Evolutionary conservation across 2,329 filamentous ascomycete species (phyloP), one percentile per base, ranked within the genome.

Genomic region (Amauroascus verrucosus): DNA sequence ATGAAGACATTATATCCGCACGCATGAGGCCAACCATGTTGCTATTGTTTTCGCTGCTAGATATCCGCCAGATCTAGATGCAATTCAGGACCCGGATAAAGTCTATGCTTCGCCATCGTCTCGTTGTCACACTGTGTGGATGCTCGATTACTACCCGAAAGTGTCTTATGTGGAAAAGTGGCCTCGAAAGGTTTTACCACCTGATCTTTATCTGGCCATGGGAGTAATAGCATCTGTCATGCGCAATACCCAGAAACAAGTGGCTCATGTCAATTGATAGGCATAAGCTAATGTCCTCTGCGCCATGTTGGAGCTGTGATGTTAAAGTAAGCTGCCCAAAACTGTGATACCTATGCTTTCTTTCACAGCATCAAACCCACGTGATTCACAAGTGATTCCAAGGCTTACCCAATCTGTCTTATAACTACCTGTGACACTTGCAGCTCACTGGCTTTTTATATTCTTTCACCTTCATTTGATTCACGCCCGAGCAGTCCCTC

Each of bases 1-100:
- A 83, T 0, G 78, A 84, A 0, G 83, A 86, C 55, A 76, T 81
- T 18, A 85, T 60, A 80, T 77, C 51, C 84, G 82, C 56, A 82
- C 83, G 0, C 87, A 82, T 62, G 83, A 83, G 0, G 79, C 76
- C 0, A 81, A 77, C 54, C 72, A 83, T 3, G 76, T 86, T 1
- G 75, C 76, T 0, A 75, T 85, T 0, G 78, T 87, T 0, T 81
- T 78, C 0, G 75, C 71, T 0, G 81, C 83, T 8, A 70, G 83
- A 24, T 85, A 86, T 57, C 71, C 80, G 45, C 83, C 83, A 0
- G 26, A 26, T 0, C 61, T 77, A 1, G 72, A 77, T 57, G 38
- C 45, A 0, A 53, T 57, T 0, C 66, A 81, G 20, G 73, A 75
- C 14, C 61, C 69, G 3, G 71, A 80, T 37, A 60, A 66, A 14